phyloP scores from a whole-genome alignment of 139 green algal species.

The Micractinium conductrix region DNA sequence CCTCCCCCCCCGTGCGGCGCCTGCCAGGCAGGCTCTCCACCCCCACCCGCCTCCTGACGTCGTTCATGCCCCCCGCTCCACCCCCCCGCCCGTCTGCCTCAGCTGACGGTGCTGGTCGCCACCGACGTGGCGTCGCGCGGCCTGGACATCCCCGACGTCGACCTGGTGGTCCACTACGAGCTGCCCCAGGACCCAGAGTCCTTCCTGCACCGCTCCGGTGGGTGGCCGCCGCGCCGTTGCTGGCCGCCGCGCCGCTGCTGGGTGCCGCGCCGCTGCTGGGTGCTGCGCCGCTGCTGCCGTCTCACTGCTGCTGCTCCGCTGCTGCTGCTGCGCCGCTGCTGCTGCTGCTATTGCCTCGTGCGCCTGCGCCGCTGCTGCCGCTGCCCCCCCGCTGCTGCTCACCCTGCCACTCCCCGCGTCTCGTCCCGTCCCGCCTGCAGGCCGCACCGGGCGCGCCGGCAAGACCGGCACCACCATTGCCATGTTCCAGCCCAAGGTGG shows the following conservation, averaged over 20 bases:
- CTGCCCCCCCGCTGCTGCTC: background rate
- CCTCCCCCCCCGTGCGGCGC: background rate
- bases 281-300: no score
- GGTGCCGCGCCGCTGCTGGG: background rate
- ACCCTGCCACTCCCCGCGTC: no score
- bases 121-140: conserved; percentile 98
- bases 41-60: background rate
- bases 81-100: background rate
- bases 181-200: conserved; percentile 57
- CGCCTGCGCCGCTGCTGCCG: no score
- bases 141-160: conserved; percentile 90
- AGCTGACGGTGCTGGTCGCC: conserved; percentile 85
- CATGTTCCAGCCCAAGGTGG: conserved; percentile 79
- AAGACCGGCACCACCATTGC: conserved; percentile 83
- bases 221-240: no score
- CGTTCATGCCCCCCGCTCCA: no score
- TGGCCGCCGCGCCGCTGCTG: no score
- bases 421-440: conserved; percentile 28
- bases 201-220: conserved; percentile 61
- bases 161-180: conserved; percentile 71
- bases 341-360: no score
- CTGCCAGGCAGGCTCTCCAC: no score
- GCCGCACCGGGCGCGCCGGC: conserved; percentile 78
- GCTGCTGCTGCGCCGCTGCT: no score
- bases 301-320: no score